A percentile compares a stretch with the other conserved stretches of the same genome.
These are phyloP conservation scores for Beverwykella pulmonaria DNA, from an alignment of 495 filamentous ascomycete genomes.

Conservation along the genomic window DNA sequence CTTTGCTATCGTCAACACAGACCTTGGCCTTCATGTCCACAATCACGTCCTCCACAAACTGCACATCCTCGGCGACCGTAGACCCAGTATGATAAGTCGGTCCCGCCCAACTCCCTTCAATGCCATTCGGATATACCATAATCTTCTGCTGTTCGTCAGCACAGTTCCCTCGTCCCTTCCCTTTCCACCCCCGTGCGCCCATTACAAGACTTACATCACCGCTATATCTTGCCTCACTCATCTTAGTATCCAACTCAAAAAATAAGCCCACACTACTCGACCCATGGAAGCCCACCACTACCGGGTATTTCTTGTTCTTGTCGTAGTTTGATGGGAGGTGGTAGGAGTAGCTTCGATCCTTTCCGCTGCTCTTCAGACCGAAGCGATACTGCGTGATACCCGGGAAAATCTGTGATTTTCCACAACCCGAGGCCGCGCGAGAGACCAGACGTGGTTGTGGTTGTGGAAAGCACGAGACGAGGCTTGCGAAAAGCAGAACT, in stretches of 20 bases:
- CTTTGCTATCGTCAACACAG: conserved; percentile 19
- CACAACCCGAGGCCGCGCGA: conserved; percentile 27
- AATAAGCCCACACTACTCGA: conserved; percentile 24
- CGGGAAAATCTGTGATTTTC: conserved; percentile 21
- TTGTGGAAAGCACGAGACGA: neutral
- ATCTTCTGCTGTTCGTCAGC: no score
- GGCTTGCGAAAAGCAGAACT: neutral
- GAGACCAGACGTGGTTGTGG: neutral
- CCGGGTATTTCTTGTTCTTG: conserved; percentile 27
- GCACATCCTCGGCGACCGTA: conserved; percentile 22
- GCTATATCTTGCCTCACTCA: conserved; percentile 19
- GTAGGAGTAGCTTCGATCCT: conserved; percentile 25
- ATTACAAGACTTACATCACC: neutral
- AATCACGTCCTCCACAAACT: conserved; percentile 26
- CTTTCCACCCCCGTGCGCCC: neutral
- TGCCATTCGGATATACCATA: conserved; percentile 32
- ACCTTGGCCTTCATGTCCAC: conserved; percentile 4
- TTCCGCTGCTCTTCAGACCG: conserved; percentile 22
- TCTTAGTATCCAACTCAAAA: conserved; percentile 29
- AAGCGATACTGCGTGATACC: conserved; percentile 30
- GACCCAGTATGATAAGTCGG: conserved; percentile 26
- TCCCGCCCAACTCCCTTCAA: conserved; percentile 32
- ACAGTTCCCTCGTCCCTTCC: neutral
- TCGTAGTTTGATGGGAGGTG: conserved; percentile 21
- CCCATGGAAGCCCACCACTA: conserved; percentile 33